Base-by-base conservation (phyloP, 2,329 filamentous ascomycete species). In the Truncatella angustata region DNA sequence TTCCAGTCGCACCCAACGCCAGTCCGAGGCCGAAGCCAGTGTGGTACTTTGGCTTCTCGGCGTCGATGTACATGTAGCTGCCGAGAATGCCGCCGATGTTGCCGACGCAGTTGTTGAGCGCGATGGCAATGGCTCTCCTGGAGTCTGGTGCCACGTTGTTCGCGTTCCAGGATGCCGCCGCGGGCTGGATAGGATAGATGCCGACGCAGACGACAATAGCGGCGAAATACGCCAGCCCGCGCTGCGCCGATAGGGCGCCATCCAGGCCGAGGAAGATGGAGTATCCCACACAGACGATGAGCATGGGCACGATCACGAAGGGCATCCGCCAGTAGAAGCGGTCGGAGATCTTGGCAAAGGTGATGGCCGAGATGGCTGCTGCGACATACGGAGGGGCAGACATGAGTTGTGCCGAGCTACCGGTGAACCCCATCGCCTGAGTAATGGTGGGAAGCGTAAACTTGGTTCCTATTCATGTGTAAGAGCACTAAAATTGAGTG, bases 181-280 rank as follows among this genome's bases (percentile, higher is more conserved):
- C 57, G 1, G 86, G 67, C 51, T 88, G 82, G 43, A 79, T 81
- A 0, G 87, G 86, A 59, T 89, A 90, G 50, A 90, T 88, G 0
- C 87, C 87, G 52, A 87, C 73, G 0, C 85, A 85, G 0, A 81
- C 85, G 0, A 91, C 73, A 63, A 89, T 88, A 0, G 80, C 81
- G 1, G 83, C 86, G 0, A 84, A 83, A 62, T 90, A 90, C 49
- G 84, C 80, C 1, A 85, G 76, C 1, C 75, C 74, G 0, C 84
- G 70, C 1, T 72, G 69, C 3, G 59, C 32, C 39, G 58, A 14
- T 1, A 68, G 66, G 2, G 74, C 67, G n/a, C 76, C 78, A 1
- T 78, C 75, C 2, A 90, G 70, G 0, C 87, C 73, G 77, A 90
- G 86, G 10, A 73, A 63, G 57, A 68, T 59, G 18, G 57, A 52